Percentiles rank a stretch among this genome's conserved stretches.
These are phyloP conservation scores for Carex scoparia DNA, from an alignment of 176 grass and related monocot species.

Conservation along the genomic window DNA sequence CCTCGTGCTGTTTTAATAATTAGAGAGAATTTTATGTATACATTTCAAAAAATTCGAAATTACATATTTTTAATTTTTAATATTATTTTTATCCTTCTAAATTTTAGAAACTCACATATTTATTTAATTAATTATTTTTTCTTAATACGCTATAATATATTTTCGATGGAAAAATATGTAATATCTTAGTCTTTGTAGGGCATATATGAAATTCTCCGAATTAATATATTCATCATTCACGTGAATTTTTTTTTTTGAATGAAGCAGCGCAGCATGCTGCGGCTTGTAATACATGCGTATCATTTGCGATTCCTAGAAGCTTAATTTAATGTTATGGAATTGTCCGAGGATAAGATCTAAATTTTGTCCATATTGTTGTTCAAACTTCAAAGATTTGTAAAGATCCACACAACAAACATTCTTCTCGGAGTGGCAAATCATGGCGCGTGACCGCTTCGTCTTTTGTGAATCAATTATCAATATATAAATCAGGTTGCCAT, in stretches of 20 bases:
- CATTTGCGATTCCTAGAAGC: neutral
- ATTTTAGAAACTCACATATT: no score
- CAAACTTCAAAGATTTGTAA: conserved; percentile 11
- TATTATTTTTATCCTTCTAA: no score
- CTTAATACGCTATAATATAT: no score
- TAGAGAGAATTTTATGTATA: no score
- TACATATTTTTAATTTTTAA: no score
- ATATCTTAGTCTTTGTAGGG: no score
- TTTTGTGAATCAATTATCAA: neutral
- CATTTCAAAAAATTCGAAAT: no score
- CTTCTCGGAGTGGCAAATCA: neutral
- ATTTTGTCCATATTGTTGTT: conserved; percentile 11
- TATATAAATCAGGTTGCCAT: neutral
- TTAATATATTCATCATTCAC: neutral
- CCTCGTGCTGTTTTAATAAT: no score
- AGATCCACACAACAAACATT: conserved; percentile 1
- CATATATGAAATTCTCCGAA: neutral
- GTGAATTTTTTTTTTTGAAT: neutral
- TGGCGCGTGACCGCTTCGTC: neutral
- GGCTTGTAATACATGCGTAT: neutral
- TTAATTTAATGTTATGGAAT: neutral
- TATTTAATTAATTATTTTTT: no score
- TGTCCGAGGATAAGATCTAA: conserved; percentile 12
- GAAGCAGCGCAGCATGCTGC: neutral
- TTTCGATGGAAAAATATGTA: no score